Evolutionary conservation across 176 grass and related monocot genomes (phyloP).

Genomic region (Oryza coarctata): DNA sequence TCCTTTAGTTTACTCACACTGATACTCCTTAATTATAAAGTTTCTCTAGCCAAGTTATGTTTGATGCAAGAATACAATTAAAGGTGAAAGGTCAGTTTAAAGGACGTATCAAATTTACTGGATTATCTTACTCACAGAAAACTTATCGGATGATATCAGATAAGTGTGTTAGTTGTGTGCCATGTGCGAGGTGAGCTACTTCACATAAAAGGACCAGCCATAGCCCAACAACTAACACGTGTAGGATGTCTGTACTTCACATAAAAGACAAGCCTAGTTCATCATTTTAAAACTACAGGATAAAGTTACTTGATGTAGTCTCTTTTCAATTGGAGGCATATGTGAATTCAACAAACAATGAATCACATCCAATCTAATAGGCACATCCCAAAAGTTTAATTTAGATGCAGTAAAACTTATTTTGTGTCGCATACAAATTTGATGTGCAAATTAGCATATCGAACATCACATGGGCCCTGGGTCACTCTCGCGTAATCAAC

Average conservation of each 20-base stretch:
- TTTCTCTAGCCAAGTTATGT: not conserved
- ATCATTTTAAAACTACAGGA: not conserved
- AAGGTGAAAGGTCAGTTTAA: slow-evolving; percentile 15
- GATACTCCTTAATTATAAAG: not conserved
- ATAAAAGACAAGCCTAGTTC: slow-evolving; percentile 22
- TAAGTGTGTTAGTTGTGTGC: not conserved
- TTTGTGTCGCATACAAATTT: not conserved
- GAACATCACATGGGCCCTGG: no score
- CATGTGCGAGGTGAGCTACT: slow-evolving; percentile 6
- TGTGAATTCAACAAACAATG: not conserved
- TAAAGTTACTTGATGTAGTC: slow-evolving; percentile 5
- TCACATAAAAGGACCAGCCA: not conserved
- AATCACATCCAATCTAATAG: not conserved
- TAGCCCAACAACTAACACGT: slow-evolving; percentile 37
- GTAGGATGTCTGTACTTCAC: slow-evolving; percentile 27
- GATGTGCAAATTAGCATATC: not conserved
- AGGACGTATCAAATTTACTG: not conserved
- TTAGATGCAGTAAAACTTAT: not conserved
- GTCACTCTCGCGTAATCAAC: no score
- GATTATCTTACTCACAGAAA: not conserved
- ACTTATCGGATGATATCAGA: not conserved
- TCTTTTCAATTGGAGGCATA: not conserved
- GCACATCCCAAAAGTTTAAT: not conserved
- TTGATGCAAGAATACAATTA: slow-evolving; percentile 10
- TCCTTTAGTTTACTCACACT: not conserved